Percentiles rank a stretch among this genome's conserved stretches.
These are phyloP conservation scores for Coemansia sp. DNA, from an alignment of 192 early-diverging fungal species.

Conservation along the genomic window DNA sequence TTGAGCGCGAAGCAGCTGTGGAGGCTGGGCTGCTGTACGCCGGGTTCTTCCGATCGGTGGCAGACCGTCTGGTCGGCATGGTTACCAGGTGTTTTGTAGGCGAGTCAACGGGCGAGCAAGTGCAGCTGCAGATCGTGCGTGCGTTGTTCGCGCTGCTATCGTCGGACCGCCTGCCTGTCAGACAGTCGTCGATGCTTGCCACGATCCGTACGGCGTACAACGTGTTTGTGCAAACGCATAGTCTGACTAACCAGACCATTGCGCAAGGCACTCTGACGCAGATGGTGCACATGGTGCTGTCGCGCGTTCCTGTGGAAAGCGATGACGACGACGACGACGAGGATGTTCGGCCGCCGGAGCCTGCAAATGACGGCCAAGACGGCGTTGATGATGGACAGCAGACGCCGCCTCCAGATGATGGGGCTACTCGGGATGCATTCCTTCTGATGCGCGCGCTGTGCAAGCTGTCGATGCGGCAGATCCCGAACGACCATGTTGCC, in stretches of 20 bases:
- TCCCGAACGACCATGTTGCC: slow-evolving; percentile 62
- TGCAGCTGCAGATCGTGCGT: slow-evolving; percentile 91
- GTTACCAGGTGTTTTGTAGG: slow-evolving; percentile 79
- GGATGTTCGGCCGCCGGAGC: not conserved
- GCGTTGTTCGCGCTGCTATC: slow-evolving; percentile 84
- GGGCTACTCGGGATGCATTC: slow-evolving; percentile 69
- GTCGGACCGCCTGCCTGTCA: slow-evolving; percentile 63
- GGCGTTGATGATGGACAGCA: not conserved
- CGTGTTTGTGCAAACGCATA: slow-evolving; percentile 79
- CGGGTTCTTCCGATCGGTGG: slow-evolving; percentile 9
- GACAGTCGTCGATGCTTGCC: slow-evolving; percentile 73
- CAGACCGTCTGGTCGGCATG: slow-evolving; percentile 63
- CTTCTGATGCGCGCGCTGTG: slow-evolving; percentile 84
- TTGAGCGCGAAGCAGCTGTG: not conserved
- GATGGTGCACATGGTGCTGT: slow-evolving; percentile 82
- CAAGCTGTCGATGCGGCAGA: slow-evolving; percentile 84
- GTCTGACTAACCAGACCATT: slow-evolving; percentile 74
- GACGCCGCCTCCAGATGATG: slow-evolving; percentile 16
- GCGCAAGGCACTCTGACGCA: slow-evolving; percentile 87
- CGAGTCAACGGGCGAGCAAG: slow-evolving; percentile 78
- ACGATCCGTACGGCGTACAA: slow-evolving; percentile 85
- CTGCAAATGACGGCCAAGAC: not conserved
- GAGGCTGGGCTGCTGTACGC: slow-evolving; percentile 20
- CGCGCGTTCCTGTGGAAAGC: slow-evolving; percentile 55
- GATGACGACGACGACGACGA: slow-evolving; percentile 13